Conservation (phyloP, 768 basidiomycete species). For the Suillus discolor region DNA sequence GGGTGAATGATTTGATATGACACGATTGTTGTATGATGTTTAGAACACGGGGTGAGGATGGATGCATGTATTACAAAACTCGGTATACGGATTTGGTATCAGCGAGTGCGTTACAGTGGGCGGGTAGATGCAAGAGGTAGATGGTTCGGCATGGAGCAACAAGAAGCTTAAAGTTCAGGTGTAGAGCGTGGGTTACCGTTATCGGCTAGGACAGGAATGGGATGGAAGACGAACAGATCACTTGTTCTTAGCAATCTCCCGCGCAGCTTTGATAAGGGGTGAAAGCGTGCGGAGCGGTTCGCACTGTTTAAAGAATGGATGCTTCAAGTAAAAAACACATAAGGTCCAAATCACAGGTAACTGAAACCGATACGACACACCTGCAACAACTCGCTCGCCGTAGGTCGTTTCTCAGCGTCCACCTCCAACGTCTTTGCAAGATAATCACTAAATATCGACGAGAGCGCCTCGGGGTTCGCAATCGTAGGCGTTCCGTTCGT, state of each 20-base stretch:
- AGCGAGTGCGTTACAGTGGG: neutral
- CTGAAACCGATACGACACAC: slow-evolving; percentile 41
- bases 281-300: slow-evolving; percentile 87
- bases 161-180: slow-evolving; percentile 2
- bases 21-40: slow-evolving; percentile 4
- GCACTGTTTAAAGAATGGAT: slow-evolving; percentile 85
- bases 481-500: slow-evolving; percentile 98
- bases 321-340: slow-evolving; percentile 42
- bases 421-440: slow-evolving; percentile 88
- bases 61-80: slow-evolving; percentile 13
- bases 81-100: slow-evolving; percentile 12
- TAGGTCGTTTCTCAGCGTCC: slow-evolving; percentile 91
- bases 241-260: slow-evolving; percentile 77
- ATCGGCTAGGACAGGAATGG: neutral
- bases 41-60: neutral
- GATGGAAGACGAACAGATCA: slow-evolving; percentile 9
- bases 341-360: slow-evolving; percentile 4
- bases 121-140: slow-evolving; percentile 25
- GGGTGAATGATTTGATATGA: neutral
- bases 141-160: slow-evolving; percentile 18
- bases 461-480: slow-evolving; percentile 82
- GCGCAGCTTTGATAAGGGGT: slow-evolving; percentile 90
- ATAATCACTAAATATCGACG: slow-evolving; percentile 85
- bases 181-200: slow-evolving; percentile 1
- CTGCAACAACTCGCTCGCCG: slow-evolving; percentile 76